phyloP scores from a whole-genome alignment of 1,139 yeast genomes.

The Yamadazyma triangularis region DNA sequence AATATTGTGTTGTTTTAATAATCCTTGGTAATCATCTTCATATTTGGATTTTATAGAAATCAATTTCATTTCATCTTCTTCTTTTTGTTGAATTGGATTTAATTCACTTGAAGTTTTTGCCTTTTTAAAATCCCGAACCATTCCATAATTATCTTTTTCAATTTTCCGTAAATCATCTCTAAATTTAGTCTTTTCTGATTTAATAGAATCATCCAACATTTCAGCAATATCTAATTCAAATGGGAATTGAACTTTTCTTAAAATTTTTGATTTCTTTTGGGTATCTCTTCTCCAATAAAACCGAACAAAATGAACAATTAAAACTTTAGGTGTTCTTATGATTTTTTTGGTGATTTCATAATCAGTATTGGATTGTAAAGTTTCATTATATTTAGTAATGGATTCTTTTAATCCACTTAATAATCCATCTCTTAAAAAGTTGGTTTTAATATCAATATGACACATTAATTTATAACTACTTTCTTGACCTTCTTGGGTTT shows the following conservation, averaged over 20 bases:
- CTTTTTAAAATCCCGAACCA: slow-evolving; percentile 72
- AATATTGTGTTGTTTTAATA: slow-evolving; percentile 30
- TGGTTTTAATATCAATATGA: slow-evolving; percentile 81
- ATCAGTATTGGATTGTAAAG: slow-evolving; percentile 63
- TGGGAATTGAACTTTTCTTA: slow-evolving; percentile 93
- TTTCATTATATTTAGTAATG: slow-evolving; percentile 72
- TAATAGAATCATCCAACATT: slow-evolving; percentile 72
- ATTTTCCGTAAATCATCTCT: slow-evolving; percentile 77
- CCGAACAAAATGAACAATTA: slow-evolving; percentile 89
- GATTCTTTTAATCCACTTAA: slow-evolving; percentile 69
- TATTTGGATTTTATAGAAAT: slow-evolving; percentile 43
- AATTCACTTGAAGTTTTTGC: slow-evolving; percentile 42
- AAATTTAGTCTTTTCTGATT: slow-evolving; percentile 57
- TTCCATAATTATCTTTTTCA: slow-evolving; percentile 71
- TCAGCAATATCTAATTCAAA: slow-evolving; percentile 87
- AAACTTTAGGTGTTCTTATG: slow-evolving; percentile 77
- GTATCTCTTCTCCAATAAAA: slow-evolving; percentile 96
- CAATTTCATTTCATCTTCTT: slow-evolving; percentile 45
- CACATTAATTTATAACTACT: slow-evolving; percentile 76
- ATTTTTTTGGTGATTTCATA: slow-evolving; percentile 69
- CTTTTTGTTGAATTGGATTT: slow-evolving; percentile 39
- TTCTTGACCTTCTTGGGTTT: slow-evolving; percentile 31
- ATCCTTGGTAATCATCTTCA: slow-evolving; percentile 35
- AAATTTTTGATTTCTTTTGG: slow-evolving; percentile 83
- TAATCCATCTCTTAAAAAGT: slow-evolving; percentile 85